Evolutionary conservation across 495 filamentous ascomycete genomes (phyloP).

Genomic region (Annulohypoxylon moriforme): DNA sequence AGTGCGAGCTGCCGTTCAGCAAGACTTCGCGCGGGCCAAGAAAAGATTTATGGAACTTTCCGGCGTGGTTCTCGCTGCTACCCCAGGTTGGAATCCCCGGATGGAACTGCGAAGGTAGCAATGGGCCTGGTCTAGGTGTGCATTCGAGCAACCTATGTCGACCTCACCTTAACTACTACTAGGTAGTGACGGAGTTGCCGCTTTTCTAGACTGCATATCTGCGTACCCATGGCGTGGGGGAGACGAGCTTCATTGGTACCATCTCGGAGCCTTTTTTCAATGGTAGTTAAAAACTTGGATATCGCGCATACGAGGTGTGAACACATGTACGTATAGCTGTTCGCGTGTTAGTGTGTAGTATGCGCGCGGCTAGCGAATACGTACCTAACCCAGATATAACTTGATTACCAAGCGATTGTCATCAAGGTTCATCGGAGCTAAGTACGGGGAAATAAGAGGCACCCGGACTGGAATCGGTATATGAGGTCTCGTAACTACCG

Average conservation of each 20-base stretch:
- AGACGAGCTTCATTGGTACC: background rate
- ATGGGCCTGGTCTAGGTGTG: conserved; percentile 6
- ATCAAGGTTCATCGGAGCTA: conserved; percentile 15
- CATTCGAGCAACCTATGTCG: background rate
- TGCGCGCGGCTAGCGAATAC: conserved; percentile 9
- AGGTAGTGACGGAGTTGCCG: conserved; percentile 11
- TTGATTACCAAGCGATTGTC: conserved; percentile 1
- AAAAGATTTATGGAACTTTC: conserved; percentile 13
- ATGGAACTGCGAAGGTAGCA: conserved; percentile 35
- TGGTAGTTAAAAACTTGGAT: background rate
- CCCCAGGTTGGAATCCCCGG: conserved; percentile 20
- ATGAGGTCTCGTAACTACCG: background rate
- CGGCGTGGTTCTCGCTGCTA: conserved; percentile 14
- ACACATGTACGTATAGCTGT: background rate
- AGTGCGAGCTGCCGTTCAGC: conserved; percentile 1
- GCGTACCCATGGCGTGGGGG: background rate
- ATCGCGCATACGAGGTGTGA: conserved; percentile 10
- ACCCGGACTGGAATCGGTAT: conserved; percentile 2
- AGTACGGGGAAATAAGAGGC: background rate
- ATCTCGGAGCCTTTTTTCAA: conserved; percentile 7
- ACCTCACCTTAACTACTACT: conserved; percentile 6
- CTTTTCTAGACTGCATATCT: conserved; percentile 15
- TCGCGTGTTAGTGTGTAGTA: conserved; percentile 11
- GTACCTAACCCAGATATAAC: background rate
- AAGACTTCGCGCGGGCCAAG: conserved; percentile 34